These are phyloP conservation scores for Vachellia pachyceras DNA, from an alignment of 306 rosid genomes.

Conservation along the genomic window DNA sequence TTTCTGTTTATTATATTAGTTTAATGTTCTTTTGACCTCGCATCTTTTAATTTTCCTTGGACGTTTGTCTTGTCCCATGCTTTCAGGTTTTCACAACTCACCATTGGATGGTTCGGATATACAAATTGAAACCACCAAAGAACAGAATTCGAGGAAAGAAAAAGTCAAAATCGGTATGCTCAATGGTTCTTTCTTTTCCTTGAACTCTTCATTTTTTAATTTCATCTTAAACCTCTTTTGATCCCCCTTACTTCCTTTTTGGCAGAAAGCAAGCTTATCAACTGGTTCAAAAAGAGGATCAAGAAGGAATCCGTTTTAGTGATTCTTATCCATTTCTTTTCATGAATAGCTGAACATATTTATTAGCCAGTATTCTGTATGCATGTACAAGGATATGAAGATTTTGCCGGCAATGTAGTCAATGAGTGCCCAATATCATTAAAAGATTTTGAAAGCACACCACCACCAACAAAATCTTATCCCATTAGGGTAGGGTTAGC, in stretches of 20 bases:
- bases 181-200: conserved; percentile 17
- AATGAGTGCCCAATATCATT: conserved; percentile 39
- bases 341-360: conserved; percentile 16
- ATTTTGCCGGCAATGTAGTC: conserved; percentile 49
- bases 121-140: conserved; percentile 86
- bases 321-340: conserved; percentile 27
- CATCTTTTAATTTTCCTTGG: conserved; percentile 13
- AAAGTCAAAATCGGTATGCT: conserved; percentile 78
- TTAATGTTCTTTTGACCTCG: neutral
- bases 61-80: neutral
- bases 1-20: neutral
- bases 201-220: neutral
- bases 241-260: conserved; percentile 31
- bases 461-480: too few relatives aligned
- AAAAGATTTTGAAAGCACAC: conserved; percentile 56
- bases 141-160: conserved; percentile 92
- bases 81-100: conserved; percentile 94
- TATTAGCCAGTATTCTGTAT: conserved; percentile 40
- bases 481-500: too few relatives aligned
- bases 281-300: conserved; percentile 50
- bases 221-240: neutral
- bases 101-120: conserved; percentile 99
- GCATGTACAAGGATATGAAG: conserved; percentile 42
- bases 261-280: conserved; percentile 77
- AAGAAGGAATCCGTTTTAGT: conserved; percentile 64